These are phyloP conservation scores for Claviceps sp. DNA, from an alignment of 2,329 filamentous ascomycete genomes.

Conservation along the genomic window DNA sequence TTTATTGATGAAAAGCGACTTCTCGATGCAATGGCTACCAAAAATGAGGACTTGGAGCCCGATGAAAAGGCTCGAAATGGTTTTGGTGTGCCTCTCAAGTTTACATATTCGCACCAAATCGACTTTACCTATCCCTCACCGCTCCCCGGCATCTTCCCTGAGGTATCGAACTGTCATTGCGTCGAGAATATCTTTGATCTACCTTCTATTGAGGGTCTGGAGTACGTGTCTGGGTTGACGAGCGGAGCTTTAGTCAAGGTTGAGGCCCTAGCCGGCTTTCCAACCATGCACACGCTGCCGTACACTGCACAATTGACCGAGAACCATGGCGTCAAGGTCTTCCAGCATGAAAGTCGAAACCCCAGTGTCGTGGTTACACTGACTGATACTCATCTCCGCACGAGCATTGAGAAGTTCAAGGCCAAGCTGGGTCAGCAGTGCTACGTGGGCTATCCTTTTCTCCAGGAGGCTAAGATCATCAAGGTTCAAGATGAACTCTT, in stretches of 20 bases:
- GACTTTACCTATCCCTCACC: conserved; percentile 82
- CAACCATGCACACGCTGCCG: conserved; percentile 73
- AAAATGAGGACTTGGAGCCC: conserved; percentile 61
- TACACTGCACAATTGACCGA: conserved; percentile 58
- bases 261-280: conserved; percentile 83
- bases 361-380: conserved; percentile 92
- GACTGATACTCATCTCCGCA: conserved; percentile 56
- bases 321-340: conserved; percentile 83
- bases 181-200: conserved; percentile 95
- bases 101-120: conserved; percentile 66
- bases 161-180: conserved; percentile 75
- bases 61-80: conserved; percentile 75
- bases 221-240: conserved; percentile 72
- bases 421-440: conserved; percentile 72
- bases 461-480: conserved; percentile 84
- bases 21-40: conserved; percentile 72
- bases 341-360: conserved; percentile 90
- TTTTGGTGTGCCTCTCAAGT: conserved; percentile 87
- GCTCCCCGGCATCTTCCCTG: conserved; percentile 77
- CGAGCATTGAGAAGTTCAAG: conserved; percentile 60
- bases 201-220: conserved; percentile 79
- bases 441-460: conserved; percentile 86
- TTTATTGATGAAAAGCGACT: conserved; percentile 92
- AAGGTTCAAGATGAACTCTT: conserved; percentile 90
- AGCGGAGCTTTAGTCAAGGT: conserved; percentile 71